Conservation (phyloP, 306 rosid genomes). For the Inga laurina region DNA sequence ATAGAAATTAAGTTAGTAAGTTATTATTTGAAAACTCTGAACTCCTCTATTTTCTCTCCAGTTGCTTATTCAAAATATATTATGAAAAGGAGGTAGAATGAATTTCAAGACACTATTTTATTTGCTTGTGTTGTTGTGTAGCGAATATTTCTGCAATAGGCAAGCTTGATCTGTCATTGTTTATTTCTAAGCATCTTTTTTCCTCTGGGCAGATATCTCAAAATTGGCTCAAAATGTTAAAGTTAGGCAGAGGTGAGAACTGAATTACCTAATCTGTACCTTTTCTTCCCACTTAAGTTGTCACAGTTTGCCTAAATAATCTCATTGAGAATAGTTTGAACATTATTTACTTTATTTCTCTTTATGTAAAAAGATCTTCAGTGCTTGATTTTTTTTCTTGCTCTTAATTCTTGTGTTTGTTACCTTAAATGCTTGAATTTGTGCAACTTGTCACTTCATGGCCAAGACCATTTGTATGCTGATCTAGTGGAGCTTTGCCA, state of each 20-base stretch:
- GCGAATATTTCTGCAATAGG: constrained; percentile 13
- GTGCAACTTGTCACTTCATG: constrained; percentile 10
- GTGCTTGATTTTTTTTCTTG: neutral
- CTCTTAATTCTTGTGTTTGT: neutral
- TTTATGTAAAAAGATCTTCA: neutral
- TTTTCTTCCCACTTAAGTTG: neutral
- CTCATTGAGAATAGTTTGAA: neutral
- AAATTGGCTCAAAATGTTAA: constrained; percentile 79
- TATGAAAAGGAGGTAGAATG: neutral
- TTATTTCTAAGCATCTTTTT: constrained; percentile 10
- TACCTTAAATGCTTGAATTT: constrained; percentile 10
- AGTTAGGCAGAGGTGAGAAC: constrained; percentile 91
- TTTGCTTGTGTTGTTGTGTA: constrained; percentile 2
- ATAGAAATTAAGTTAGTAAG: neutral
- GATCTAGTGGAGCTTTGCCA: constrained; percentile 2
- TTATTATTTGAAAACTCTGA: neutral
- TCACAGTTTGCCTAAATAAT: neutral
- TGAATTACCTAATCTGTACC: constrained; percentile 9
- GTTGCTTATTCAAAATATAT: neutral
- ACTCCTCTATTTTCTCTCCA: neutral
- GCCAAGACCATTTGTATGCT: neutral
- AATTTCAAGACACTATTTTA: neutral
- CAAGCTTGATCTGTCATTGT: constrained; percentile 14
- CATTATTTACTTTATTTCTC: neutral
- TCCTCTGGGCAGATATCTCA: constrained; percentile 61